These are phyloP conservation scores for Amanita jacksonii DNA, from an alignment of 768 basidiomycete genomes.

Conservation along the genomic window DNA sequence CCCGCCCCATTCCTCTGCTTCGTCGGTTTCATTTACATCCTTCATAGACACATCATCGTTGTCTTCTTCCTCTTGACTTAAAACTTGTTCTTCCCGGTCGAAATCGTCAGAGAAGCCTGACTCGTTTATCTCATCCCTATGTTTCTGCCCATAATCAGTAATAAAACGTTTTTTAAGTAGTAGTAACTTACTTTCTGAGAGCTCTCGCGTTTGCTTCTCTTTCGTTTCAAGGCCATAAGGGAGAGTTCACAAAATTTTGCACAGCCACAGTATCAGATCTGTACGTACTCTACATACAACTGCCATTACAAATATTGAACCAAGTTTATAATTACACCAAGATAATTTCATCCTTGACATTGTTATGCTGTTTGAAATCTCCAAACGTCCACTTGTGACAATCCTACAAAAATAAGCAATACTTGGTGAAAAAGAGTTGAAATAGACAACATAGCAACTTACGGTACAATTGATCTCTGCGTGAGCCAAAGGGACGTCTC, in stretches of 20 bases:
- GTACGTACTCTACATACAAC: too few relatives aligned
- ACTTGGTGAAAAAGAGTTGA: not conserved
- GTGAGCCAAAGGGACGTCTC: conserved; percentile 48
- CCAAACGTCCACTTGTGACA: conserved; percentile 75
- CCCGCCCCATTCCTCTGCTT: conserved; percentile 14
- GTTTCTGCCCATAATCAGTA: conserved; percentile 7
- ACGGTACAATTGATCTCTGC: conserved; percentile 58
- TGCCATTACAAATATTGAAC: too few relatives aligned
- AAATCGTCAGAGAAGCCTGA: not conserved
- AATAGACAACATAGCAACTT: conserved; percentile 13
- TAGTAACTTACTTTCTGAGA: conserved; percentile 14
- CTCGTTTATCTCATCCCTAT: conserved; percentile 1
- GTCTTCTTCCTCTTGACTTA: not conserved
- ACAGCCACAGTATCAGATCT: too few relatives aligned
- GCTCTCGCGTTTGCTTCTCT: conserved; percentile 11
- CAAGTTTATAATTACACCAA: too few relatives aligned
- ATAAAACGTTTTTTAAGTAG: not conserved
- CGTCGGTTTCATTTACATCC: not conserved
- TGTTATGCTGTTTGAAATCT: too few relatives aligned
- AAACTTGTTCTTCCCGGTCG: conserved; percentile 8
- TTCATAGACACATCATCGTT: too few relatives aligned
- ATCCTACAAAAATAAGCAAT: conserved; percentile 34
- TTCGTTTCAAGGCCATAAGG: conserved; percentile 6
- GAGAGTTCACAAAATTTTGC: too few relatives aligned
- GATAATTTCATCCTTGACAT: too few relatives aligned